phyloP scores from a whole-genome alignment of 2,329 filamentous ascomycete genomes.

The Monosporascus sp. region DNA sequence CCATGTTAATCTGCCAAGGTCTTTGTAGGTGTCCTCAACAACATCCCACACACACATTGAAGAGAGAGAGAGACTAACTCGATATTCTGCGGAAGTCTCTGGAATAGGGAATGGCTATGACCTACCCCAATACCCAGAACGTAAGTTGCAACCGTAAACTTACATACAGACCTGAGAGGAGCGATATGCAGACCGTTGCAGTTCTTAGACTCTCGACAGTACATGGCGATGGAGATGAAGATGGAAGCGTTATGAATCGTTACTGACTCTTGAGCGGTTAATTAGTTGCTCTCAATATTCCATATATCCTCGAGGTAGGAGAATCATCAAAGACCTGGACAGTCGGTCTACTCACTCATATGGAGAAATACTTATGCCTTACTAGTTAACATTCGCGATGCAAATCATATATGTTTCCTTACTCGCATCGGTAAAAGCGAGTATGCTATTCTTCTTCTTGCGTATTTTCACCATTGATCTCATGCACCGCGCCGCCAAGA shows the following conservation, averaged over 20 bases:
- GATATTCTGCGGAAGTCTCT: slow-evolving; percentile 1
- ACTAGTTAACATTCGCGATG: slow-evolving; percentile 13
- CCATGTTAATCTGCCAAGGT: slow-evolving; percentile 12
- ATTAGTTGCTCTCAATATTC: slow-evolving; percentile 9
- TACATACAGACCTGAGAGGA: no score
- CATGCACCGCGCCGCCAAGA: slow-evolving; percentile 15
- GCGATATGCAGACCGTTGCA: no score
- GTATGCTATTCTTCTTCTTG: slow-evolving; percentile 16
- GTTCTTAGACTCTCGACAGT: no score
- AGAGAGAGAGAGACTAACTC: not conserved
- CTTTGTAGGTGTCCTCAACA: slow-evolving; percentile 7
- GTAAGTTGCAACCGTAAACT: not conserved
- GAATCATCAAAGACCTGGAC: not conserved
- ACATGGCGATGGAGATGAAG: no score
- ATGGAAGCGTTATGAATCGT: not conserved
- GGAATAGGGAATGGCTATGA: slow-evolving; percentile 12
- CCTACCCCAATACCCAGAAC: slow-evolving; percentile 8
- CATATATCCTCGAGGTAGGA: slow-evolving; percentile 12
- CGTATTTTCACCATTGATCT: slow-evolving; percentile 10
- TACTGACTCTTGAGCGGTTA: not conserved
- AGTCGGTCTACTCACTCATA: no score
- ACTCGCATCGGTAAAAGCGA: slow-evolving; percentile 12
- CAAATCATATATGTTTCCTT: slow-evolving; percentile 13
- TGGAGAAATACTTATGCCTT: no score
- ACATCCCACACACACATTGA: not conserved